phyloP scores from a whole-genome alignment of 768 basidiomycete genomes.

The Gautieria morchelliformis region DNA sequence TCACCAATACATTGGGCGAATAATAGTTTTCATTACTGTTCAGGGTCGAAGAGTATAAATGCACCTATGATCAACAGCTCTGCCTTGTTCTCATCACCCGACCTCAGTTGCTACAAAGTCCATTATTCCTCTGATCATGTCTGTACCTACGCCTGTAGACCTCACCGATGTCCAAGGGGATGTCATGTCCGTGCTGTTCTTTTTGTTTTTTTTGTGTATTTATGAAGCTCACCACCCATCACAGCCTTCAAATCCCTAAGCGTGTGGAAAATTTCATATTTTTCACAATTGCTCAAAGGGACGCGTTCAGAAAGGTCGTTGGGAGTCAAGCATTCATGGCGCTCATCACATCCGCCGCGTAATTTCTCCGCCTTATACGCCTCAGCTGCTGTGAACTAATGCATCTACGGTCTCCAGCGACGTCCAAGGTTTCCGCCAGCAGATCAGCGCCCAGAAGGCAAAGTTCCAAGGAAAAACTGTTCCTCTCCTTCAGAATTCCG shows the following conservation, averaged over 20 bases:
- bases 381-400: not conserved
- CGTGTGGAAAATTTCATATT: conserved; percentile 41
- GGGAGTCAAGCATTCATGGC: conserved; percentile 25
- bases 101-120: no score
- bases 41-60: no score
- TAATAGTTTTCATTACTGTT: no score
- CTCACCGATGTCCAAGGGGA: conserved; percentile 11
- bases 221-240: not conserved
- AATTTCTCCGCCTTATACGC: conserved; percentile 19
- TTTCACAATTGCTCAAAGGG: conserved; percentile 39
- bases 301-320: conserved; percentile 34
- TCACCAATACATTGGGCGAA: no score
- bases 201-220: not conserved
- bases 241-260: conserved; percentile 45
- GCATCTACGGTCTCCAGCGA: not conserved
- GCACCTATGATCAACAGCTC: no score
- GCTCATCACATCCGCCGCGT: conserved; percentile 35
- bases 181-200: conserved; percentile 7
- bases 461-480: conserved; percentile 13
- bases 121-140: no score
- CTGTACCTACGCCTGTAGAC: not conserved
- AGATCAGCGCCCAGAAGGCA: not conserved
- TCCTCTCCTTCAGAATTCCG: conserved; percentile 29
- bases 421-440: not conserved
- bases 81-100: no score